phyloP scores from a whole-genome alignment of 139 green algal genomes.

The Nannochloris sp. region DNA sequence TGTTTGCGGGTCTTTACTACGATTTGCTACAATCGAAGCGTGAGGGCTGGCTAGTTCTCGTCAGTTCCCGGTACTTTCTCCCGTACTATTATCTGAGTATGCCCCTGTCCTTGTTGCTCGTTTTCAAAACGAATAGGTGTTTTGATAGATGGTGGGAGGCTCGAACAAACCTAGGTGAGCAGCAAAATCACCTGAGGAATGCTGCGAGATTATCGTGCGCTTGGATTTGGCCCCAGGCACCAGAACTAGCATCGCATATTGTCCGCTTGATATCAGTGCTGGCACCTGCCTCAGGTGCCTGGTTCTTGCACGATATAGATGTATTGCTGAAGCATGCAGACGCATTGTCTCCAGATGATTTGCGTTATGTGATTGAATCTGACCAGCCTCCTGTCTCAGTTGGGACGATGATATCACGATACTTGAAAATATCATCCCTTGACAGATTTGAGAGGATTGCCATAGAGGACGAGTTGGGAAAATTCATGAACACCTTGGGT shows the following conservation, averaged over 20 bases:
- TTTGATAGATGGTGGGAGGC: slow-evolving; percentile 45
- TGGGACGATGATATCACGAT: neutral
- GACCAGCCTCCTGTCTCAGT: slow-evolving; percentile 15
- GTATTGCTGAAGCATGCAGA: neutral
- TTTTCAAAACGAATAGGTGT: slow-evolving; percentile 39
- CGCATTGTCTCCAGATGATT: slow-evolving; percentile 10
- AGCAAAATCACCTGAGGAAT: slow-evolving; percentile 12
- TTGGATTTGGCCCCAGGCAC: neutral
- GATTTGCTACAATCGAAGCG: slow-evolving; percentile 12
- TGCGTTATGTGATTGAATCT: slow-evolving; percentile 4
- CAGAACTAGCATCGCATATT: neutral
- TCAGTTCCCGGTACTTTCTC: slow-evolving; percentile 3
- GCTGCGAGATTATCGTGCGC: slow-evolving; percentile 9
- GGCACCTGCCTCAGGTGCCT: neutral
- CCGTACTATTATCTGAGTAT: slow-evolving; percentile 24
- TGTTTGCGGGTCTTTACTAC: neutral
- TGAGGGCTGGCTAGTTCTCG: slow-evolving; percentile 3
- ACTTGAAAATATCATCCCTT: slow-evolving; percentile 47
- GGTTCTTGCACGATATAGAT: neutral
- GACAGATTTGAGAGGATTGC: slow-evolving; percentile 6
- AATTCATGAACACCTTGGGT: slow-evolving; percentile 10
- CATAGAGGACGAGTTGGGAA: slow-evolving; percentile 12
- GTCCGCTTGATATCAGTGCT: slow-evolving; percentile 4
- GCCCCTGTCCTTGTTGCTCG: slow-evolving; percentile 35
- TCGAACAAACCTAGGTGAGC: slow-evolving; percentile 8